Evolutionary conservation across 345 rosid species (phyloP).

Genomic region (Camelina hispida): DNA sequence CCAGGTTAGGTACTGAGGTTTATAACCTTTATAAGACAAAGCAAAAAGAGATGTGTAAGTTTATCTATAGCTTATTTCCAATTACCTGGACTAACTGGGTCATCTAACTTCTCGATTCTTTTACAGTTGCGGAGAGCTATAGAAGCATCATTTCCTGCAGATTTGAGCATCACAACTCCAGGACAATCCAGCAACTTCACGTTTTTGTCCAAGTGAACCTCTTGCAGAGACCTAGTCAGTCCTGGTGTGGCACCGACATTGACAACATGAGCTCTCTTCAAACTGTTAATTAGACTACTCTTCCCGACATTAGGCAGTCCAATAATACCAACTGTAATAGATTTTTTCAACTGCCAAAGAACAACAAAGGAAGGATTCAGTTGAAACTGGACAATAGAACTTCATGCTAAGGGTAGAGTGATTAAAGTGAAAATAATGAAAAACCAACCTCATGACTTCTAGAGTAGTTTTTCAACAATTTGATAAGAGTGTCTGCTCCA

Average conservation of each 20-base stretch:
- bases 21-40: constrained; percentile 11
- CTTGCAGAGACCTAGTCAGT: constrained; percentile 89
- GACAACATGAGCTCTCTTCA: constrained; percentile 90
- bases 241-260: constrained; percentile 98
- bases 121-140: constrained; percentile 93
- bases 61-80: not conserved
- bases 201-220: constrained; percentile 92
- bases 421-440: not conserved
- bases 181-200: constrained; percentile 95
- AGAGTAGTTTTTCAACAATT: constrained; percentile 88
- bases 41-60: not conserved
- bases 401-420: constrained; percentile 11
- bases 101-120: constrained; percentile 94
- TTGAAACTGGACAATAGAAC: constrained; percentile 9
- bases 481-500: constrained; percentile 93
- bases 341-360: constrained; percentile 78
- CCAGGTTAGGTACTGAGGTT: constrained; percentile 23
- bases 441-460: constrained; percentile 84
- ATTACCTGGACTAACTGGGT: constrained; percentile 91
- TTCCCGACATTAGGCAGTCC: constrained; percentile 98
- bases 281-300: constrained; percentile 98
- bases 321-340: constrained; percentile 88
- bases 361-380: not conserved
- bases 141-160: constrained; percentile 68
- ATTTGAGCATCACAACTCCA: constrained; percentile 95